phyloP scores from a whole-genome alignment of 1,139 yeast genomes.

The Taphrina flavorubra region DNA sequence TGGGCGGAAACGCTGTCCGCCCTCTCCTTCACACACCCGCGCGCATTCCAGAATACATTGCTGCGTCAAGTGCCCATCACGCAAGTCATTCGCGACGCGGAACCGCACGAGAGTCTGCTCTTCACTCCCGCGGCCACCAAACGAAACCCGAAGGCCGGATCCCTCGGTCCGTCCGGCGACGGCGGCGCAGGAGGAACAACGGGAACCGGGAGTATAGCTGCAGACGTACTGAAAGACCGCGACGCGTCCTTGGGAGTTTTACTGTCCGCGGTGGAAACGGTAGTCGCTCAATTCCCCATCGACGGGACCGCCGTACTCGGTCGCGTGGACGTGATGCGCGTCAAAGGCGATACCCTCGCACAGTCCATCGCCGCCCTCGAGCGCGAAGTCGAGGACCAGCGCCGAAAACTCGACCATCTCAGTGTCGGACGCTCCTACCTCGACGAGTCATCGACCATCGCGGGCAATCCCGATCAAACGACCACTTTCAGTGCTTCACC shows the following conservation, averaged over 20 bases:
- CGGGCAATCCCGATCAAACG: background rate
- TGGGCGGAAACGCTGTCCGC: background rate
- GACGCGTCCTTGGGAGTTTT: slow-evolving; percentile 21
- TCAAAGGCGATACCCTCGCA: slow-evolving; percentile 8
- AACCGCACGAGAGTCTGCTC: slow-evolving; percentile 33
- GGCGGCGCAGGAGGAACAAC: background rate
- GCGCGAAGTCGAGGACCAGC: slow-evolving; percentile 22
- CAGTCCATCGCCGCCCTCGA: slow-evolving; percentile 20
- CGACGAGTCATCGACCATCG: background rate
- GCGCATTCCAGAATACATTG: slow-evolving; percentile 29
- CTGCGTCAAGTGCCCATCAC: slow-evolving; percentile 28
- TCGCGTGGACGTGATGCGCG: slow-evolving; percentile 32
- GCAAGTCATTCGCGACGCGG: slow-evolving; percentile 34
- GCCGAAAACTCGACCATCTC: slow-evolving; percentile 10
- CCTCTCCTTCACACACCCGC: slow-evolving; percentile 31
- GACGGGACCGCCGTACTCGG: slow-evolving; percentile 12
- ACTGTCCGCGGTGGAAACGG: slow-evolving; percentile 16
- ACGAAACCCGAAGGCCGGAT: background rate
- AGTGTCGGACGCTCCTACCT: slow-evolving; percentile 10
- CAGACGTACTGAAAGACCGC: background rate
- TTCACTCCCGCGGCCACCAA: slow-evolving; percentile 15
- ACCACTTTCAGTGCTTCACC: background rate
- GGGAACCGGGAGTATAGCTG: background rate
- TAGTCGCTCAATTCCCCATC: slow-evolving; percentile 15
- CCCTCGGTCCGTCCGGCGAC: background rate